Evolutionary conservation across 208 protist species (phyloP).

Genomic region (Trypanosoma cruzi): DNA sequence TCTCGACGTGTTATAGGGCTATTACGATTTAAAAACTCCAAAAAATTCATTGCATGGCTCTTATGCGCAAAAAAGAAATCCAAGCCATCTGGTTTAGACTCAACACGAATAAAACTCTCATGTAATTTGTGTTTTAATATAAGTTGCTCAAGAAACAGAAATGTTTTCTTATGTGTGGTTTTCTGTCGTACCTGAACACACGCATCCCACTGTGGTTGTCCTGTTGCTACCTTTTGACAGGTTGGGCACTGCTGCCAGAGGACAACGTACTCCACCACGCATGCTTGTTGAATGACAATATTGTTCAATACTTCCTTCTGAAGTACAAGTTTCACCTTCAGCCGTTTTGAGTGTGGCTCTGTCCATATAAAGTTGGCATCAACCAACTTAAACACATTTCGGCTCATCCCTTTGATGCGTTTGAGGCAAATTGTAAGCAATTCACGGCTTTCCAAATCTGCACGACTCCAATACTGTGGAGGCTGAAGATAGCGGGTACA

Average conservation of each 20-base stretch:
- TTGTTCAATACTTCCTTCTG: slow-evolving; percentile 97
- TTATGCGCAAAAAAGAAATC: slow-evolving; percentile 99
- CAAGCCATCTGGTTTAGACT: slow-evolving; percentile 95
- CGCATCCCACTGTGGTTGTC: slow-evolving; percentile 98
- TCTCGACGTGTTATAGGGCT: slow-evolving; percentile 92
- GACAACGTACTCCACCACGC: slow-evolving; percentile 98
- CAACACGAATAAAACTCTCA: slow-evolving; percentile 95
- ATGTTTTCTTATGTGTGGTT: slow-evolving; percentile 98
- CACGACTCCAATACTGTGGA: slow-evolving; percentile 96
- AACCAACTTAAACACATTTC: slow-evolving; percentile 94
- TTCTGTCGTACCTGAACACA: slow-evolving; percentile 99
- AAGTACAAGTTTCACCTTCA: slow-evolving; percentile 99
- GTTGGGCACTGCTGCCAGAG: slow-evolving; percentile 96
- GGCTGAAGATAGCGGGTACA: slow-evolving; percentile 97
- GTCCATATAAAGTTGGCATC: slow-evolving; percentile 99
- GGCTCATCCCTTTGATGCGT: slow-evolving; percentile 94
- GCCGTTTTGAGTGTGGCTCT: slow-evolving; percentile 98
- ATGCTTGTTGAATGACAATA: slow-evolving; percentile 97
- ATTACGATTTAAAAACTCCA: slow-evolving; percentile 95
- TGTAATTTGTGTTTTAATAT: slow-evolving; percentile 98
- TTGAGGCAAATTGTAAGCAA: slow-evolving; percentile 98
- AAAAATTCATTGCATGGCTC: slow-evolving; percentile 96
- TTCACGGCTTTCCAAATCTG: slow-evolving; percentile 97
- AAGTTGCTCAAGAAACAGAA: slow-evolving; percentile 98
- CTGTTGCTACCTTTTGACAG: slow-evolving; percentile 96